Base-by-base conservation (phyloP, 352 stramenopile species). In the Peronosclerospora sorghi region DNA sequence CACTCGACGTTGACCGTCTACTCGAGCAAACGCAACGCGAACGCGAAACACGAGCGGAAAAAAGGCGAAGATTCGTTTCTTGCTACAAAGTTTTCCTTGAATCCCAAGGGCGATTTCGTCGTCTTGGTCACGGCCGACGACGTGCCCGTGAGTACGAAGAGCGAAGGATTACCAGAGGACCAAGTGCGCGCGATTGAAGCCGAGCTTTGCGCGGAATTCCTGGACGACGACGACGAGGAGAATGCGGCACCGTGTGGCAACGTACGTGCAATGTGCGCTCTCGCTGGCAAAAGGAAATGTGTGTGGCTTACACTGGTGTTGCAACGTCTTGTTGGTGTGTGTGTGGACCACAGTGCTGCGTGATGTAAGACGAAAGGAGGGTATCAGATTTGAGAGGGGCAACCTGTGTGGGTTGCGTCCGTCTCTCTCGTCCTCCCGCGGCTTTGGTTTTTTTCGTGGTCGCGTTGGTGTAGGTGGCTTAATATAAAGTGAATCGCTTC, bases 1-100 rank as follows among this genome's bases (percentile, higher is more conserved):
- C 69, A 81, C 23, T 68, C 66, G 26, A 83, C 74, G 38, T 58
- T 86, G 48, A 86, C 73, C 5, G 78, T 90, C 38, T 63, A 83
- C 53, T 90, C 74, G 10, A 83, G 67, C 48, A 85, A 85, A 58
- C 68, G 74, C 57, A 84, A 84, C 62, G 78, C 81, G 51, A 78
- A 82, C 40, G 68, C 72, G 10, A 81, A 81, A 52, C 56, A 85
- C 17, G 75, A 86, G 45, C 68, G 69, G 38, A 82, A 80, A 39
- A 65, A 69, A 36, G 58, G 73, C 45, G 75, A 85, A 52, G 75
- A 86, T 32, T 83, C 72, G 13, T 90, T 86, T 54, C 39, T 85
- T 20, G 71, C 77, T 8, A 87, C 74, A 41, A 87, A 87, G 60
- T 86, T 85, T 41, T 86, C 75, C 32, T 62, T 85, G 38, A 80